phyloP scores from a whole-genome alignment of 805 yeast genomes.

The Spencermartinsiella europaea region DNA sequence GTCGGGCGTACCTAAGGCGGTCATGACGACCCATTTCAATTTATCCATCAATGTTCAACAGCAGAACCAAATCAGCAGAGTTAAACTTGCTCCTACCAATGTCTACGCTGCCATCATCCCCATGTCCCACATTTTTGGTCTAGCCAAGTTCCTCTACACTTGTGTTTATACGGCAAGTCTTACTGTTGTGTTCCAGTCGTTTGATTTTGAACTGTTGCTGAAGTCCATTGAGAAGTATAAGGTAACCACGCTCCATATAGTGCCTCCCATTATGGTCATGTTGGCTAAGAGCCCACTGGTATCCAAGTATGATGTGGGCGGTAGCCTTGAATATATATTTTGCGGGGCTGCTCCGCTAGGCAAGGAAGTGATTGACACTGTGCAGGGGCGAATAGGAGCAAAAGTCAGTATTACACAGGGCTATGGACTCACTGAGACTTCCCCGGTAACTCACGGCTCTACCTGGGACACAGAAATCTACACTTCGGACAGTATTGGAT shows the following conservation, averaged over 20 bases:
- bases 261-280: constrained; percentile 39
- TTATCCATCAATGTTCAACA: constrained; percentile 36
- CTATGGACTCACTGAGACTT: constrained; percentile 44
- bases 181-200: constrained; percentile 27
- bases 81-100: not conserved
- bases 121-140: constrained; percentile 41
- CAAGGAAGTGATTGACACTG: constrained; percentile 10
- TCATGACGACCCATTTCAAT: constrained; percentile 56
- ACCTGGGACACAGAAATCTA: constrained; percentile 36
- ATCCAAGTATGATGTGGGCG: constrained; percentile 40
- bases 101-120: constrained; percentile 16
- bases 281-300: constrained; percentile 42
- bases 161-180: constrained; percentile 39
- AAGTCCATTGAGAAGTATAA: constrained; percentile 25
- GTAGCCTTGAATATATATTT: constrained; percentile 37
- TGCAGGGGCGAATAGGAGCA: constrained; percentile 20
- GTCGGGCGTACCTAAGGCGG: constrained; percentile 73
- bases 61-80: constrained; percentile 12
- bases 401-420: constrained; percentile 16
- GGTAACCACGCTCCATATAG: constrained; percentile 38
- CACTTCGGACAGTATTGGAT: constrained; percentile 45
- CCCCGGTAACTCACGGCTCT: constrained; percentile 47
- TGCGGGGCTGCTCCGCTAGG: constrained; percentile 46
- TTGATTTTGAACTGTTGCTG: constrained; percentile 32
- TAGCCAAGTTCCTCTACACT: constrained; percentile 72